A percentile compares a stretch with the other conserved stretches of the same genome.
Conservation (phyloP, 2,329 filamentous ascomycete genomes). For the Cercospora canescens region DNA sequence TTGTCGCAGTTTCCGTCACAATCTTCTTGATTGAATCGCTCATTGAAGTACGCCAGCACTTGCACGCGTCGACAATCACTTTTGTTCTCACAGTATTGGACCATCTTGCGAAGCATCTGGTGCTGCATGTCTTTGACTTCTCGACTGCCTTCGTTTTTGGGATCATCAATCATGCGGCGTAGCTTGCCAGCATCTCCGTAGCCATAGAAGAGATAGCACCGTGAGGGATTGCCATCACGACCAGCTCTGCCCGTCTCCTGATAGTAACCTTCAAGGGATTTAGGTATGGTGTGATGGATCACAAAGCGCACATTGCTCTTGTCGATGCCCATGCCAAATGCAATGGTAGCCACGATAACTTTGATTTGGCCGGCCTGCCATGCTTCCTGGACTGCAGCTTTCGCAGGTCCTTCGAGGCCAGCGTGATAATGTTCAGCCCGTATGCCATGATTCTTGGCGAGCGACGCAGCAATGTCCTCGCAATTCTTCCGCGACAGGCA, state of each 20-base stretch:
- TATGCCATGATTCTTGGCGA: slow-evolving; percentile 64
- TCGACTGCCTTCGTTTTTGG: slow-evolving; percentile 67
- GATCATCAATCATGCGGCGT: slow-evolving; percentile 78
- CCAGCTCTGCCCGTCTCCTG: slow-evolving; percentile 96
- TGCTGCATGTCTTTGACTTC: slow-evolving; percentile 83
- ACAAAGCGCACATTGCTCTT: slow-evolving; percentile 96
- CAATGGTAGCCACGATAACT: slow-evolving; percentile 88
- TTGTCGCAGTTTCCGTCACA: slow-evolving; percentile 85
- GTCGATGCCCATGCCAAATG: slow-evolving; percentile 99
- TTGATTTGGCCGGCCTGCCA: slow-evolving; percentile 83
- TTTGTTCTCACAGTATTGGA: slow-evolving; percentile 86
- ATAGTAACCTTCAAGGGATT: slow-evolving; percentile 96
- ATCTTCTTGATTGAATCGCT: slow-evolving; percentile 70
- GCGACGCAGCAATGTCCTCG: slow-evolving; percentile 72
- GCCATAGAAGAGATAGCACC: slow-evolving; percentile 87
- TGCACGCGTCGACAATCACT: slow-evolving; percentile 84
- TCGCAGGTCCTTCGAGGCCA: slow-evolving; percentile 66
- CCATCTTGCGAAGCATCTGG: slow-evolving; percentile 80
- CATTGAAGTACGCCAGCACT: slow-evolving; percentile 91
- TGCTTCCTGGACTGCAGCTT: slow-evolving; percentile 68
- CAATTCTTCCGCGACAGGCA: slow-evolving; percentile 83
- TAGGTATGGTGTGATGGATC: slow-evolving; percentile 88
- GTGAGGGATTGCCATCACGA: slow-evolving; percentile 81
- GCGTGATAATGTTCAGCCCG: slow-evolving; percentile 85
- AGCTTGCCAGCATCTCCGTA: slow-evolving; percentile 74